Base-by-base conservation (phyloP, 352 stramenopile species). In the Halophytophthora batemanensis region DNA sequence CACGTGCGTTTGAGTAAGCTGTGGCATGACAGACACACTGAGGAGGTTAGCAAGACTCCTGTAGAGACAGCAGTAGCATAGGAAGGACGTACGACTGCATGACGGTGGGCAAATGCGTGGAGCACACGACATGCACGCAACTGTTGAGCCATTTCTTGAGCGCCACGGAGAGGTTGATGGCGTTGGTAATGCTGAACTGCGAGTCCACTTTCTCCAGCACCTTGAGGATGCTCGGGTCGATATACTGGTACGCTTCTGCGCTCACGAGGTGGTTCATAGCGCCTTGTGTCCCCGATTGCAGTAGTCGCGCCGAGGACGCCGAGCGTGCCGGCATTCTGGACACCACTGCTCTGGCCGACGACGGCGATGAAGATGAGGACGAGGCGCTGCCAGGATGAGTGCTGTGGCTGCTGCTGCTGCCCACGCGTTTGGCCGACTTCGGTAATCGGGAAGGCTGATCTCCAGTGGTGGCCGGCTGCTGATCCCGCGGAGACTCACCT, bases 181-280 rank as follows among this genome's bases (percentile, higher is more conserved):
- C 81, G 56, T 84, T 88, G 21, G 76, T 82, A 70, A 91, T 91
- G 52, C 76, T 89, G 66, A 91, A 91, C 56, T 91, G 77, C 31
- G 81, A 88, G 56, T 91, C 81, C n/a, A 89, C 77, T 45, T 91
- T 89, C 43, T 89, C 77, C 2, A 91, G 59, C 21, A 91, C 76
- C 19, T 88, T 88, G 22, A 91, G 59, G 57, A 91, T 86, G 64
- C 72, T 89, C 2, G 81, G 81, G 49, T 88, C 81, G 35, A 91
- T 87, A 50, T 85, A 91, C 40, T 83, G 74, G 15, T 77, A 78
- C 2, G 75, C 69, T 21, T 85, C 76, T 5, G 59, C 56, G 15
- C 54, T 61, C 14, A 80, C 62, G 17, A 78, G 38, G 33, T 82
- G 69, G 22, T 39, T 56, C 13, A 28, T 42, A 36, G 23, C 10